Evolutionary conservation across 306 rosid genomes (phyloP).

Genomic region (Luffa acutangula): DNA sequence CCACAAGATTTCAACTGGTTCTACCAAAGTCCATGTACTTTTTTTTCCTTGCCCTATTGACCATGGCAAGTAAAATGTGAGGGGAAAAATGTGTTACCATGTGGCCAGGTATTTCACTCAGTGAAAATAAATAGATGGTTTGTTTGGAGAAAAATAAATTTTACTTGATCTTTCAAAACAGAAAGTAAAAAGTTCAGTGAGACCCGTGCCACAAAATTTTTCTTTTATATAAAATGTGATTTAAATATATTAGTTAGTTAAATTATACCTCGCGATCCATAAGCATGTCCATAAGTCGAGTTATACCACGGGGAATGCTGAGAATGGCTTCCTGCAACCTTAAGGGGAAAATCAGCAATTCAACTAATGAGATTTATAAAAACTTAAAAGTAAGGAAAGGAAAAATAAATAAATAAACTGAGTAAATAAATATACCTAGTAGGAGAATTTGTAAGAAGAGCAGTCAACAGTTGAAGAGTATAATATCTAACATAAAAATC

Average conservation of each 20-base stretch:
- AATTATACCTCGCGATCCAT: constrained; percentile 89
- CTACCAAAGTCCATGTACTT: not conserved
- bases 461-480: constrained; percentile 85
- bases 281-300: constrained; percentile 94
- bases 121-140: not conserved
- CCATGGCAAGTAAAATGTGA: not conserved
- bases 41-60: not conserved
- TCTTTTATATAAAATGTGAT: not conserved
- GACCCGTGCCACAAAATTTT: not conserved
- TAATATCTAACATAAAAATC: constrained; percentile 92
- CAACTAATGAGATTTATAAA: constrained; percentile 5
- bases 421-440: constrained; percentile 39
- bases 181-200: not conserved
- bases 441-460: constrained; percentile 77
- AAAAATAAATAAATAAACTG: not conserved
- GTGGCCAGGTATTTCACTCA: not conserved
- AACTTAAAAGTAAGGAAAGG: not conserved
- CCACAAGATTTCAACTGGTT: not conserved
- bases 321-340: constrained; percentile 97
- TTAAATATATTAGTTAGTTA: not conserved
- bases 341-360: constrained; percentile 32
- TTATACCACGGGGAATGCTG: constrained; percentile 84
- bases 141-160: not conserved
- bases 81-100: not conserved
- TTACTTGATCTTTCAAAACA: not conserved